Conservation (phyloP, 108 stramenopile species). For the Cyclotella atomus region DNA sequence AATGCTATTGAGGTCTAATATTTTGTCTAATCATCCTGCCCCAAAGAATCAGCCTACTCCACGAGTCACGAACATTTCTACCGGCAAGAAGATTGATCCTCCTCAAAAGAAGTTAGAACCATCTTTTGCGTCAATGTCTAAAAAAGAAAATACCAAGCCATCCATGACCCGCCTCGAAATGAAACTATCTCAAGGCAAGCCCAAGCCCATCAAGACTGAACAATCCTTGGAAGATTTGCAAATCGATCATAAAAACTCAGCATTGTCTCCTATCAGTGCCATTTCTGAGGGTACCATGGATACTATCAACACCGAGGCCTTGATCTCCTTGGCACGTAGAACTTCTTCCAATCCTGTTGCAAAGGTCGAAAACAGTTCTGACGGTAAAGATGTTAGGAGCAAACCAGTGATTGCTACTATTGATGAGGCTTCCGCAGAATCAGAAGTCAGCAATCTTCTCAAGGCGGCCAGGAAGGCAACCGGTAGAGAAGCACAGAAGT, state of each 20-base stretch:
- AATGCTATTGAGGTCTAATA: not conserved
- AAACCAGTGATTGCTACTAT: not conserved
- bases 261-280: not conserved
- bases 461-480: no score
- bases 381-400: no score
- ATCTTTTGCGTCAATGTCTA: not conserved
- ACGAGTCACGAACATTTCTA: not conserved
- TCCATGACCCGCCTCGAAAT: not conserved
- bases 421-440: not conserved
- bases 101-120: slow-evolving; percentile 6
- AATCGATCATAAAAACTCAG: not conserved
- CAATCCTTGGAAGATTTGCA: not conserved
- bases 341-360: not conserved
- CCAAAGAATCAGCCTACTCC: not conserved
- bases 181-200: not conserved
- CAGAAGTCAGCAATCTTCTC: no score
- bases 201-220: not conserved
- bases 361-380: no score
- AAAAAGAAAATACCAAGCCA: not conserved
- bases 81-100: not conserved
- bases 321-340: slow-evolving; percentile 1
- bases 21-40: not conserved
- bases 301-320: not conserved
- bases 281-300: slow-evolving; percentile 4
- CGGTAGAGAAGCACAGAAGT: no score